These are phyloP conservation scores for Lichenothelia convexa DNA, from an alignment of 495 filamentous ascomycete genomes.

Conservation along the genomic window DNA sequence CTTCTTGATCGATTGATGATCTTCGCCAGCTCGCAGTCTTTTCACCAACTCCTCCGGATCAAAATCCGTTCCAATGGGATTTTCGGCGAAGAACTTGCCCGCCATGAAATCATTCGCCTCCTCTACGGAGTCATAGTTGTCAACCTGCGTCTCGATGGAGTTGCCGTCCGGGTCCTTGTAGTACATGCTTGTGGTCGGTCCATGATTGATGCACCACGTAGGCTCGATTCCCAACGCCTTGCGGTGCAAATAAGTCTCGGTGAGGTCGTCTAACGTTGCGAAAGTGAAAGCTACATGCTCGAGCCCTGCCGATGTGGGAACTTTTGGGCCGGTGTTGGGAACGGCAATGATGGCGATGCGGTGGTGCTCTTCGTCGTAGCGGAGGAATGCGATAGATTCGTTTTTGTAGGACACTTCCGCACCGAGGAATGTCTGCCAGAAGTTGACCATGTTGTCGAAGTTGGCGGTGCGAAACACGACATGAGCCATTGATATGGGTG, in stretches of 20 bases:
- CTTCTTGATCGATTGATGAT: constrained; percentile 18
- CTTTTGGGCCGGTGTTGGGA: neutral
- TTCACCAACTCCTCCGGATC: constrained; percentile 23
- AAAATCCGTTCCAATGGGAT: constrained; percentile 23
- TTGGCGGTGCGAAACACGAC: constrained; percentile 5
- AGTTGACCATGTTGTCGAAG: neutral
- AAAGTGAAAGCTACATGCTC: constrained; percentile 12
- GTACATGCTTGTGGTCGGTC: constrained; percentile 6
- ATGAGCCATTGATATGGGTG: constrained; percentile 6
- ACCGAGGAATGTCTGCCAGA: constrained; percentile 3
- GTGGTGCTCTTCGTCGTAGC: constrained; percentile 13
- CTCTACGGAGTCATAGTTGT: constrained; percentile 24
- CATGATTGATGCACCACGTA: constrained; percentile 22
- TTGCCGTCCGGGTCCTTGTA: constrained; percentile 18
- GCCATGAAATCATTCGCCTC: constrained; percentile 21
- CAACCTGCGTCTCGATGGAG: constrained; percentile 27
- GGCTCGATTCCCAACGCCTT: constrained; percentile 24
- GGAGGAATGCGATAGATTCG: constrained; percentile 5
- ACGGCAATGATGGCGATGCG: constrained; percentile 5
- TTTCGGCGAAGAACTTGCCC: constrained; percentile 7
- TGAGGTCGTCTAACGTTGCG: constrained; percentile 3
- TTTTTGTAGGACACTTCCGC: constrained; percentile 1
- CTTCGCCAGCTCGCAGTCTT: constrained; percentile 17
- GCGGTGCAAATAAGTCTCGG: constrained; percentile 16
- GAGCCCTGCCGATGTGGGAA: neutral